phyloP scores from a whole-genome alignment of 2,329 filamentous ascomycete genomes.

The Huntiella bhutanensis region DNA sequence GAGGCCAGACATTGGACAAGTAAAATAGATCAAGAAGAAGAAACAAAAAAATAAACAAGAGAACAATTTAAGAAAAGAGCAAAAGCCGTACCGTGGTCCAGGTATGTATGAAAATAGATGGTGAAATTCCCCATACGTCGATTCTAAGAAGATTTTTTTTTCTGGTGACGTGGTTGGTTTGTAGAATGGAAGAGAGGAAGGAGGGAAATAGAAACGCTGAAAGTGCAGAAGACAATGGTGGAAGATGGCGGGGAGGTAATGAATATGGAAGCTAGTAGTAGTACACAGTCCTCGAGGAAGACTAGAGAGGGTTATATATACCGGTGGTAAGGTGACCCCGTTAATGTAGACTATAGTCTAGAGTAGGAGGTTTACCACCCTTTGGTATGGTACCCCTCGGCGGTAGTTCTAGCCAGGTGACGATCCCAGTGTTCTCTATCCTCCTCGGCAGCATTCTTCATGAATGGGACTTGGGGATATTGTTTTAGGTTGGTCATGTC shows the following conservation, averaged over 20 bases:
- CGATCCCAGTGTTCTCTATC: constrained; percentile 67
- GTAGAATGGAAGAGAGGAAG: not conserved
- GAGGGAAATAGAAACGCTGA: not conserved
- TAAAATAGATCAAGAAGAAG: not conserved
- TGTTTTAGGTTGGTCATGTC: constrained; percentile 78
- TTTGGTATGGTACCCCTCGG: constrained; percentile 27
- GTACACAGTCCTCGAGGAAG: no score
- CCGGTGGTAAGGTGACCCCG: not conserved
- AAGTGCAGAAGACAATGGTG: no score
- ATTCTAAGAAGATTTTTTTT: no score
- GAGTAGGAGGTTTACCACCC: constrained; percentile 19
- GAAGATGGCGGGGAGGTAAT: no score
- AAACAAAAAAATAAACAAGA: constrained; percentile 1
- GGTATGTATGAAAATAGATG: no score
- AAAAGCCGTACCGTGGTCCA: constrained; percentile 3
- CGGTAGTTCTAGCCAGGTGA: constrained; percentile 65
- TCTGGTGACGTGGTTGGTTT: not conserved
- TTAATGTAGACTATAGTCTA: not conserved
- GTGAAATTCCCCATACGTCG: no score
- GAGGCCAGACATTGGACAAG: no score
- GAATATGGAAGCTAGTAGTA: no score
- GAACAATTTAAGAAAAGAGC: not conserved
- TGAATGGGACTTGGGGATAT: constrained; percentile 48
- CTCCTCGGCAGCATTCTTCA: constrained; percentile 38
- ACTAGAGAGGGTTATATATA: no score